Percentiles rank a stretch among this genome's conserved stretches.
phyloP scores from a whole-genome alignment of 2,329 filamentous ascomycete genomes.

The Ambrosiella cleistominuta region DNA sequence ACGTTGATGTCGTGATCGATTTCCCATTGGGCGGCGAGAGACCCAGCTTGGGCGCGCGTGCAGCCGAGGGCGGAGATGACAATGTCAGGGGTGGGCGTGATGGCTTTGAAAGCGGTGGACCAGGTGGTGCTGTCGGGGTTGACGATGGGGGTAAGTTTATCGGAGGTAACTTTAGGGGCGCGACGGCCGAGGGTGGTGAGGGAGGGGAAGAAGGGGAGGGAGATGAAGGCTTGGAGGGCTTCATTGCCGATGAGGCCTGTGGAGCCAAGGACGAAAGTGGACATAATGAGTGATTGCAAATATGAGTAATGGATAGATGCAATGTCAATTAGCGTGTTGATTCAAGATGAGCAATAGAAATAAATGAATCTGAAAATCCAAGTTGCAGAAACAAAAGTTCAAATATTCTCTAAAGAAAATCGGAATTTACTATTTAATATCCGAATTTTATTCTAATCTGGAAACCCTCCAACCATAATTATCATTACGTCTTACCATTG shows the following conservation, averaged over 20 bases:
- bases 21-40: slow-evolving; percentile 63
- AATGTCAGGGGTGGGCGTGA: slow-evolving; percentile 38
- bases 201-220: slow-evolving; percentile 29
- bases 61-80: slow-evolving; percentile 71
- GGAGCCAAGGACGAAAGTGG: slow-evolving; percentile 40
- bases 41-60: slow-evolving; percentile 56
- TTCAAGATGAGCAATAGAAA: not conserved
- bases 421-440: too few relatives aligned
- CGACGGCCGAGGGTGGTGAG: slow-evolving; percentile 52
- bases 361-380: too few relatives aligned
- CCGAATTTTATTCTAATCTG: too few relatives aligned
- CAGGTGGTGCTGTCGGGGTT: slow-evolving; percentile 53
- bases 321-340: not conserved
- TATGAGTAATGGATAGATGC: not conserved
- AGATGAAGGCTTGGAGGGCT: slow-evolving; percentile 51
- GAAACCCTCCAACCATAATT: too few relatives aligned
- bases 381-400: too few relatives aligned
- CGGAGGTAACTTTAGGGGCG: slow-evolving; percentile 31
- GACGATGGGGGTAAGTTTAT: slow-evolving; percentile 47
- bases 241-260: slow-evolving; percentile 55
- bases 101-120: slow-evolving; percentile 38
- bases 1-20: slow-evolving; percentile 81
- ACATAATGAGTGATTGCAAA: slow-evolving; percentile 21
- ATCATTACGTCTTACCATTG: too few relatives aligned
- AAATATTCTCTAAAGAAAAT: too few relatives aligned